Evolutionary conservation across 176 grass and related monocot genomes (phyloP).

Genomic region (Triticum monococcum): DNA sequence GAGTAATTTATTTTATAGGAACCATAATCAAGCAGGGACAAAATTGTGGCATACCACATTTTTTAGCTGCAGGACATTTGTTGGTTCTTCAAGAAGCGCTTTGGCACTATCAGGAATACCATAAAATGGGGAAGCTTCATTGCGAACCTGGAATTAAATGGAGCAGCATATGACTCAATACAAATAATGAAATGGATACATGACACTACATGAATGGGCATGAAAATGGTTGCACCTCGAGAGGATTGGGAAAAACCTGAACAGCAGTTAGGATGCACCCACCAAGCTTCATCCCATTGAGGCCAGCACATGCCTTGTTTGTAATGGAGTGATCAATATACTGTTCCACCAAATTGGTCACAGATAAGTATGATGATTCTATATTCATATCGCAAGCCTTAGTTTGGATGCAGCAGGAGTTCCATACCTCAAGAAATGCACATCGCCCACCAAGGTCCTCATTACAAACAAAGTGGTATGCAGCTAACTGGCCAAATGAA

Average conservation of each 20-base stretch:
- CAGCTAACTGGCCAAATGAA: conserved; percentile 76
- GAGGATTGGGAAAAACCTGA: conserved; percentile 53
- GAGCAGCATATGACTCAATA: conserved; percentile 6
- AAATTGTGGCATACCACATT: conserved; percentile 66
- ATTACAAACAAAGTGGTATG: conserved; percentile 62
- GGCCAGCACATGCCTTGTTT: conserved; percentile 87
- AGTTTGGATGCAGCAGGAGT: conserved; percentile 14
- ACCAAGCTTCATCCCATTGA: conserved; percentile 93
- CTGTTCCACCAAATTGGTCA: conserved; percentile 51
- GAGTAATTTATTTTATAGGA: neutral
- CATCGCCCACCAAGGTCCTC: conserved; percentile 65
- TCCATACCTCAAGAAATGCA: conserved; percentile 91
- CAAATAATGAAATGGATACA: conserved; percentile 33
- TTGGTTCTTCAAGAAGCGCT: conserved; percentile 64
- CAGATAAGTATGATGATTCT: conserved; percentile 8
- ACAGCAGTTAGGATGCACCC: conserved; percentile 67
- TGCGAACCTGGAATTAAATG: conserved; percentile 39
- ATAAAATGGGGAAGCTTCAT: conserved; percentile 60
- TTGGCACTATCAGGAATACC: conserved; percentile 72
- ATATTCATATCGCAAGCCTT: conserved; percentile 21
- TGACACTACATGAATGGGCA: conserved; percentile 25
- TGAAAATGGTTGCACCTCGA: conserved; percentile 40
- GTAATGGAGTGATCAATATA: conserved; percentile 76
- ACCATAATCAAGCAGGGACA: conserved; percentile 6
- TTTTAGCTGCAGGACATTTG: conserved; percentile 79